phyloP scores from a whole-genome alignment of 306 rosid genomes.

The Gastrolobium bilobum region DNA sequence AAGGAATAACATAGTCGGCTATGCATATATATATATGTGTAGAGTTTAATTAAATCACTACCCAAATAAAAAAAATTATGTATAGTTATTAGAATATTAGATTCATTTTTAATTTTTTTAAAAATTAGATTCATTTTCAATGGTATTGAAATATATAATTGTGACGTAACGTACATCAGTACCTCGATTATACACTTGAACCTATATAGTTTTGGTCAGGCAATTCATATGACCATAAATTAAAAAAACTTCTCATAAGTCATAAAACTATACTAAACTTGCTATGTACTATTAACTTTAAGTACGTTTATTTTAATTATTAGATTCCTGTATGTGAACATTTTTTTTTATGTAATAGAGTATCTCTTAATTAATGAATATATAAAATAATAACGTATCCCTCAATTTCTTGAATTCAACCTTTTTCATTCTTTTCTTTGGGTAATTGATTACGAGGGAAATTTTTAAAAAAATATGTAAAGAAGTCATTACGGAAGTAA shows the following conservation, averaged over 20 bases:
- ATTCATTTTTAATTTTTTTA: not conserved
- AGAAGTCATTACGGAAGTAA: not conserved
- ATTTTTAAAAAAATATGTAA: not conserved
- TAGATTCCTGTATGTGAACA: not conserved
- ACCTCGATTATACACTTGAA: not conserved
- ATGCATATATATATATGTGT: not conserved
- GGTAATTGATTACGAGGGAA: not conserved
- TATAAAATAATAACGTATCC: not conserved
- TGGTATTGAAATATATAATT: not conserved
- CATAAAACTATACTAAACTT: not conserved
- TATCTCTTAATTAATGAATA: not conserved
- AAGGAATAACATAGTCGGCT: not conserved
- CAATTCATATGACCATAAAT: not conserved
- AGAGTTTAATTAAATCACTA: not conserved
- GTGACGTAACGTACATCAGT: too few relatives aligned
- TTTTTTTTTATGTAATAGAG: not conserved
- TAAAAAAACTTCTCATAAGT: not conserved
- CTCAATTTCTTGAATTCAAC: not conserved
- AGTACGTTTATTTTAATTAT: not conserved
- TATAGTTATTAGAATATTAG: not conserved
- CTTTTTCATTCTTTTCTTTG: not conserved
- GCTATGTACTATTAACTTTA: not conserved
- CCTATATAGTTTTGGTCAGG: not conserved
- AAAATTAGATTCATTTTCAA: not conserved
- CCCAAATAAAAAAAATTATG: not conserved